Evolutionary conservation across 179 eudicot genomes (phyloP).

Genomic region (Silene coronaria): DNA sequence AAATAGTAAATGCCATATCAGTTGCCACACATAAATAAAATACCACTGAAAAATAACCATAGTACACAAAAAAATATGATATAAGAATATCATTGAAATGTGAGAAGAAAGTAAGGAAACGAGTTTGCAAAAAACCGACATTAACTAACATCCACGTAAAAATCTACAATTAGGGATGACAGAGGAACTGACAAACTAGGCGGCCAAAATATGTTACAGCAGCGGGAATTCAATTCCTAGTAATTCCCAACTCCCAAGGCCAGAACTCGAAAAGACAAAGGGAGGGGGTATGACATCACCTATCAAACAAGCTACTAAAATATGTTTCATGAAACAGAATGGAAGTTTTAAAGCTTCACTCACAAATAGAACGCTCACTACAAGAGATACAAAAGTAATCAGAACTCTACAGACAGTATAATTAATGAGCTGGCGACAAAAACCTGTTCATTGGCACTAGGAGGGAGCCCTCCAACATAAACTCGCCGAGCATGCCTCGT

Average conservation of each 20-base stretch:
- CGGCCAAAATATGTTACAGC: neutral
- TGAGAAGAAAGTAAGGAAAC: neutral
- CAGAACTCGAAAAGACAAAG: neutral
- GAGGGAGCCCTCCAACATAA: constrained; percentile 54
- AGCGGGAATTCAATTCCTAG: neutral
- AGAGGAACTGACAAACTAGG: neutral
- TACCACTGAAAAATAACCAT: neutral
- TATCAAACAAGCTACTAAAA: neutral
- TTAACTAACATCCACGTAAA: neutral
- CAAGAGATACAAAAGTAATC: neutral
- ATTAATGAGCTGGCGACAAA: constrained; percentile 5
- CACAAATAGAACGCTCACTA: neutral
- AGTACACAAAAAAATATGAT: neutral
- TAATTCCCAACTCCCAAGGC: no score
- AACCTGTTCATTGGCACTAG: constrained; percentile 49
- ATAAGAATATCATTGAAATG: neutral
- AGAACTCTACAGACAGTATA: neutral
- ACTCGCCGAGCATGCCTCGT: constrained; percentile 55
- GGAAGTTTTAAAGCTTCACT: neutral
- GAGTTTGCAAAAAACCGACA: constrained; percentile 1
- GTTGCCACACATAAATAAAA: neutral
- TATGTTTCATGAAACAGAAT: neutral
- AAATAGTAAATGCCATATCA: neutral
- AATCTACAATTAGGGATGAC: neutral
- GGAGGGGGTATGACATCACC: neutral